Evolutionary conservation across 768 basidiomycete species (phyloP).

Genomic region (Phylloporus sp.): DNA sequence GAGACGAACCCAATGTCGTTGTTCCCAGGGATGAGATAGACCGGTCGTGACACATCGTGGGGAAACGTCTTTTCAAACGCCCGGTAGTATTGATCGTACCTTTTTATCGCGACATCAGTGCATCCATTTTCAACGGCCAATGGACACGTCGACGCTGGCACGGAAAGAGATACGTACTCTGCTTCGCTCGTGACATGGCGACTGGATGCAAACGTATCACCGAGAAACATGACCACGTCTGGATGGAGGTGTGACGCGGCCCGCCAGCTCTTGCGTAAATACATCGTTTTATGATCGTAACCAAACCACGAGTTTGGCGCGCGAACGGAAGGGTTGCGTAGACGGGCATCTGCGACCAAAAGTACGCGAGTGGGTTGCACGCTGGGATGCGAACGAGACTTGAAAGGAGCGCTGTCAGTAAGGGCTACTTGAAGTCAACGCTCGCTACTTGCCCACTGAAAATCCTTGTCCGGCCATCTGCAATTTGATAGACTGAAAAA

Average conservation of each 20-base stretch:
- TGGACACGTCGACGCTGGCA: background rate
- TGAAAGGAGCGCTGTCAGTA: slow-evolving; percentile 1
- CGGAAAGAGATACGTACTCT: slow-evolving; percentile 48
- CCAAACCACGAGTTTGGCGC: slow-evolving; percentile 36
- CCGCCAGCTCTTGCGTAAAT: slow-evolving; percentile 68
- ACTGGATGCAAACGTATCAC: slow-evolving; percentile 70
- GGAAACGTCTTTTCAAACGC: slow-evolving; percentile 63
- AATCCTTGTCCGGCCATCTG: slow-evolving; percentile 49
- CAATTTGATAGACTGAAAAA: slow-evolving; percentile 55
- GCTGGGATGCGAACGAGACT: slow-evolving; percentile 11
- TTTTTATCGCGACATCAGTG: slow-evolving; percentile 27
- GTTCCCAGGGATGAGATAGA: slow-evolving; percentile 73
- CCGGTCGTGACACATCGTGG: slow-evolving; percentile 33
- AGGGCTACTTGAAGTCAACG: background rate
- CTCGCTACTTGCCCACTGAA: slow-evolving; percentile 24
- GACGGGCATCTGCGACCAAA: slow-evolving; percentile 65
- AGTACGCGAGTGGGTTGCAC: slow-evolving; percentile 51
- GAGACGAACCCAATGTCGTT: slow-evolving; percentile 63
- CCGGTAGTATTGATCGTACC: slow-evolving; percentile 54
- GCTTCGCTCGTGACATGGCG: slow-evolving; percentile 44
- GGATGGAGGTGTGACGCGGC: slow-evolving; percentile 53
- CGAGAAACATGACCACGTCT: slow-evolving; percentile 66
- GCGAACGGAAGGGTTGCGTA: slow-evolving; percentile 38
- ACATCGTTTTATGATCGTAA: slow-evolving; percentile 46
- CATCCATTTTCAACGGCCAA: background rate